Evolutionary conservation across 2,329 filamentous ascomycete genomes (phyloP).

Genomic region (Zymoseptoria passerinii): DNA sequence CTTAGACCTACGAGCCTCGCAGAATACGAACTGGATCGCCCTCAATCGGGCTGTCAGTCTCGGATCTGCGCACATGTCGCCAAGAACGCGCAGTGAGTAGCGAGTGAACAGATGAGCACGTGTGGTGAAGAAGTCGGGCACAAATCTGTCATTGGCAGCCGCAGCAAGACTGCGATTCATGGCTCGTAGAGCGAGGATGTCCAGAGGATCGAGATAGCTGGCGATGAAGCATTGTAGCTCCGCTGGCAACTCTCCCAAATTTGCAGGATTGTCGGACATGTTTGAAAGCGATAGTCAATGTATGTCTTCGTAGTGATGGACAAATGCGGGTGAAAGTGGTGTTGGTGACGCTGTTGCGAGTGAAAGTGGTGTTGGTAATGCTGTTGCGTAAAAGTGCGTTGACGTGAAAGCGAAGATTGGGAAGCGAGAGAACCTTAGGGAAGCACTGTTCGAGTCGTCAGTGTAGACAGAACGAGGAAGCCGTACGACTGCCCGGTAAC

Average conservation of each 20-base stretch:
- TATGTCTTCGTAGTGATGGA: background rate
- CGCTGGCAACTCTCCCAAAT: background rate
- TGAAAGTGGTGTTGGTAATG: background rate
- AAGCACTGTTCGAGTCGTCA: background rate
- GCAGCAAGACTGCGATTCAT: constrained; percentile 1
- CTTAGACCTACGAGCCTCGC: background rate
- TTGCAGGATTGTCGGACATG: background rate
- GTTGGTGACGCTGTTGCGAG: background rate
- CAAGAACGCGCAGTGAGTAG: background rate
- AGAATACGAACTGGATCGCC: background rate
- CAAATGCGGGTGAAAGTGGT: background rate
- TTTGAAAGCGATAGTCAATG: background rate
- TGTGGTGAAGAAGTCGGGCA: background rate
- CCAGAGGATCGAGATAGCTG: background rate
- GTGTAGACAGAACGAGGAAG: background rate
- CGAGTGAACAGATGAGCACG: background rate
- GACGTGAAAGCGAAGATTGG: background rate
- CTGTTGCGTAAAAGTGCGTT: background rate
- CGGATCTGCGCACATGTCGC: background rate
- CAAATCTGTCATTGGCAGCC: constrained; percentile 1
- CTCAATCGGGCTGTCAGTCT: background rate
- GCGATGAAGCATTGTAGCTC: constrained; percentile 6
- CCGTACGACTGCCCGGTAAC: background rate
- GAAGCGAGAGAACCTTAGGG: background rate
- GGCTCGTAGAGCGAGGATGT: constrained; percentile 1